Evolutionary conservation across 2,329 filamentous ascomycete species (phyloP), one percentile per base, ranked within the genome.

Genomic region (Cercospora sp.): DNA sequence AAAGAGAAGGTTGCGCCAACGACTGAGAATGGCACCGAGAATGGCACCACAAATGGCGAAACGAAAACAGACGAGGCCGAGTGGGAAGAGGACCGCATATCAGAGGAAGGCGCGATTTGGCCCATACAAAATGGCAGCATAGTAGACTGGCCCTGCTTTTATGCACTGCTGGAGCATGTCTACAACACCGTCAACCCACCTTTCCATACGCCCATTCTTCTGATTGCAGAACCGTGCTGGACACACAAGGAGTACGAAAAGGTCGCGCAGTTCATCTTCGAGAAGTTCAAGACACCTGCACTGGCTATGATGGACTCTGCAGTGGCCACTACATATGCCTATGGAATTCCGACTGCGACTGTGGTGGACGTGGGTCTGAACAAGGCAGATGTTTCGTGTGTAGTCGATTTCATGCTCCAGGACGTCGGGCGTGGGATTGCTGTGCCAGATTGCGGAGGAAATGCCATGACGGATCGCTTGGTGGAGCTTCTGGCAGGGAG

Each of bases 271-370:
- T 99, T 97, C 83, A 88, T 98, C 72, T 99, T 99, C 76, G 95
- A 99, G 81, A 96, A 95, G 81, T 97, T 96, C 77, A 95, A 94
- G 82, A 95, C 93, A 0, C 95, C 95, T 0, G 93, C 92, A 0
- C 91, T 99, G 62, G 94, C 91, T 74, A 86, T 98, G 70, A 90
- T 99, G 83, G 92, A 98, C 80, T 91, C 93, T 73, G 94, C 92
- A 3, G 82, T 96, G 58, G 94, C 95, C 28, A 91, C 93, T 0
- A 90, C 83, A 67, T 90, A 88, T 75, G 89, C 95, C 66, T 98
- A 96, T 76, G 94, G 93, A 10, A 86, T 93, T 31, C 86, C 89
- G 33, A 93, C 88, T 73, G 90, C 95, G 75, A 95, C 93, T 0
- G 87, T 99, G 20, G 86, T 99, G 26, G 95, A 99, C 78, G 91